phyloP scores from a whole-genome alignment of 1,284 basidiomycete species.

The Earliella scabrosa region DNA sequence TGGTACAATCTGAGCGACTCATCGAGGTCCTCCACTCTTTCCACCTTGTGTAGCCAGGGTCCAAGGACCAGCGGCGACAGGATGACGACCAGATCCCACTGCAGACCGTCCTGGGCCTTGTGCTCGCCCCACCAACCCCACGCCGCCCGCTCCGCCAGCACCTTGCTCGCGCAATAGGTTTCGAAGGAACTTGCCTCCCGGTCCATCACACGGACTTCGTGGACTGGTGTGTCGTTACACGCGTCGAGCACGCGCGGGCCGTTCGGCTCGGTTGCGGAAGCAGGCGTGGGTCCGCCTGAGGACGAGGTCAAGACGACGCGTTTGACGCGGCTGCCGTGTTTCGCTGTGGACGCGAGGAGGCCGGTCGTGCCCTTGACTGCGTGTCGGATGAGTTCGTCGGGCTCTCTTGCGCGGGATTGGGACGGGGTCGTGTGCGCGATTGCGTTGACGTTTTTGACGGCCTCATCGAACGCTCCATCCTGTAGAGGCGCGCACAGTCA shows the following conservation, averaged over 20 bases:
- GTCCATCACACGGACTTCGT: slow-evolving; percentile 56
- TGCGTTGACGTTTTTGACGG: slow-evolving; percentile 44
- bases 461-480: slow-evolving; percentile 44
- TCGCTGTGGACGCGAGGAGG: slow-evolving; percentile 29
- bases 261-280: slow-evolving; percentile 53
- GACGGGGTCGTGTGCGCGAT: slow-evolving; percentile 43
- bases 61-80: slow-evolving; percentile 2
- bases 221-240: slow-evolving; percentile 66
- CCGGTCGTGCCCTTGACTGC: slow-evolving; percentile 33
- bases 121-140: slow-evolving; percentile 54
- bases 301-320: slow-evolving; percentile 71
- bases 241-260: slow-evolving; percentile 46
- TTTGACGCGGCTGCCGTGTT: slow-evolving; percentile 29
- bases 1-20: slow-evolving; percentile 45
- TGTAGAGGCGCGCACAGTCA: background rate
- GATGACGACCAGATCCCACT: slow-evolving; percentile 2
- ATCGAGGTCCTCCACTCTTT: slow-evolving; percentile 52
- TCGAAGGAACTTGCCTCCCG: slow-evolving; percentile 42
- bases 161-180: slow-evolving; percentile 68
- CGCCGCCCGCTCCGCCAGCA: slow-evolving; percentile 66
- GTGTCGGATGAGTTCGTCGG: slow-evolving; percentile 37
- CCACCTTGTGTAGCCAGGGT: slow-evolving; percentile 32
- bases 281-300: too few relatives aligned
- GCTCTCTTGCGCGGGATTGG: too few relatives aligned
- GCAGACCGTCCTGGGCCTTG: slow-evolving; percentile 37